These are phyloP conservation scores for Puccinia triticina DNA, from an alignment of 1,284 basidiomycete genomes.

Conservation along the genomic window DNA sequence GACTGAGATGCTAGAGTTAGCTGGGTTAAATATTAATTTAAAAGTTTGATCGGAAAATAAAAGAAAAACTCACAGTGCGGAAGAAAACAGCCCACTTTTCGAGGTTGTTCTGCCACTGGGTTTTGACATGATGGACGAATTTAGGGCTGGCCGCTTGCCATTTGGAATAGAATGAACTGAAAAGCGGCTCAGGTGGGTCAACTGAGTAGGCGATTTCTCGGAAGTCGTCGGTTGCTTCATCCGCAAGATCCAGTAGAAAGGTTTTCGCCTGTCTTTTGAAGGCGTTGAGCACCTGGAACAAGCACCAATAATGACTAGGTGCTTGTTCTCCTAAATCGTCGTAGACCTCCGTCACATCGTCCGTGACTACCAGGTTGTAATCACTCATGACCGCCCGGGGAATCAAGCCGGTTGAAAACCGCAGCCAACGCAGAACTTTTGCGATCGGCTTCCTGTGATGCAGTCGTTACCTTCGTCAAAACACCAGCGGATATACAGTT, in stretches of 20 bases:
- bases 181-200: neutral
- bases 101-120: neutral
- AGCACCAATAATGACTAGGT: conserved; percentile 1
- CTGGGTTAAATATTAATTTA: no score
- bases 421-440: neutral
- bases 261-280: neutral
- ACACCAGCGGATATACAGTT: no score
- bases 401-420: neutral
- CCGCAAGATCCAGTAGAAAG: neutral
- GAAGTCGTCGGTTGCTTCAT: neutral
- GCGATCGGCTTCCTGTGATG: neutral
- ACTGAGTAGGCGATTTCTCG: neutral
- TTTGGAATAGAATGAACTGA: neutral
- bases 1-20: neutral
- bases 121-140: neutral
- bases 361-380: neutral
- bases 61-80: neutral
- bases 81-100: neutral
- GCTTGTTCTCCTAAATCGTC: no score
- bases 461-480: no score
- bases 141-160: neutral
- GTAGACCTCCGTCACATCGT: neutral
- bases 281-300: conserved; percentile 9
- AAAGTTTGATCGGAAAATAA: neutral
- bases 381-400: neutral